Percentiles rank a stretch among this genome's conserved stretches.
These are phyloP conservation scores for Hypoxylon subgilvum DNA, from an alignment of 495 filamentous ascomycete species.

Conservation along the genomic window DNA sequence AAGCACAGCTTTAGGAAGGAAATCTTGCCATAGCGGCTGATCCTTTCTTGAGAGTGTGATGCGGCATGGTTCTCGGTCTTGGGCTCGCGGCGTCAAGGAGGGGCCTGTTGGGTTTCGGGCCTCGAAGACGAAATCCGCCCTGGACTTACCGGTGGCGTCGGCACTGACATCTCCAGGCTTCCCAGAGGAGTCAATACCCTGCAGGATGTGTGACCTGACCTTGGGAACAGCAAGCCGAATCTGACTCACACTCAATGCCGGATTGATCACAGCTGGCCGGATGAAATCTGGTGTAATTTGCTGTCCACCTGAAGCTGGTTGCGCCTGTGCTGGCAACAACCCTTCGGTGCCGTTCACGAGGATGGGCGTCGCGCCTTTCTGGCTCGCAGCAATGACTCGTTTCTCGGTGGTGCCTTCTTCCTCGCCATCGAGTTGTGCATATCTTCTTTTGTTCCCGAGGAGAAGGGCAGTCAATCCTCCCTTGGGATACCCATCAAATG, in stretches of 20 bases:
- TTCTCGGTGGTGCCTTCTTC: constrained; percentile 69
- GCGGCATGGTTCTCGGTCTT: constrained; percentile 75
- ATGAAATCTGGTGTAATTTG: constrained; percentile 83
- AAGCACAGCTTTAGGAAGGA: constrained; percentile 79
- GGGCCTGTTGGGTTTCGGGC: too few relatives aligned
- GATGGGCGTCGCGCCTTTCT: constrained; percentile 74
- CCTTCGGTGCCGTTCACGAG: constrained; percentile 78
- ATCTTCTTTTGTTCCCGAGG: constrained; percentile 89
- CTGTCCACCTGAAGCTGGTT: constrained; percentile 61
- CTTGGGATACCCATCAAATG: constrained; percentile 89
- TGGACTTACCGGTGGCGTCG: too few relatives aligned
- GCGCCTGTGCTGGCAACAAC: constrained; percentile 66
- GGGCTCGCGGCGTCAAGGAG: constrained; percentile 56
- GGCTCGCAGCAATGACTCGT: constrained; percentile 66
- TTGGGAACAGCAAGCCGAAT: constrained; percentile 90
- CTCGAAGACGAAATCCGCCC: too few relatives aligned
- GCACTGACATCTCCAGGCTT: constrained; percentile 61
- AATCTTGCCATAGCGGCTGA: constrained; percentile 89
- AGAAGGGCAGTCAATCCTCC: constrained; percentile 87
- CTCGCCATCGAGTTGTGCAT: constrained; percentile 67
- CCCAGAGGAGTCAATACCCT: constrained; percentile 62
- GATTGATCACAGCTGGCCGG: constrained; percentile 83
- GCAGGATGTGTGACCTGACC: constrained; percentile 77
- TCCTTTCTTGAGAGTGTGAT: constrained; percentile 82
- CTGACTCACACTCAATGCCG: constrained; percentile 78